Evolutionary conservation across 257 asterid species (phyloP), one percentile per base, ranked within the genome.

Genomic region (Coffea eugenioides): DNA sequence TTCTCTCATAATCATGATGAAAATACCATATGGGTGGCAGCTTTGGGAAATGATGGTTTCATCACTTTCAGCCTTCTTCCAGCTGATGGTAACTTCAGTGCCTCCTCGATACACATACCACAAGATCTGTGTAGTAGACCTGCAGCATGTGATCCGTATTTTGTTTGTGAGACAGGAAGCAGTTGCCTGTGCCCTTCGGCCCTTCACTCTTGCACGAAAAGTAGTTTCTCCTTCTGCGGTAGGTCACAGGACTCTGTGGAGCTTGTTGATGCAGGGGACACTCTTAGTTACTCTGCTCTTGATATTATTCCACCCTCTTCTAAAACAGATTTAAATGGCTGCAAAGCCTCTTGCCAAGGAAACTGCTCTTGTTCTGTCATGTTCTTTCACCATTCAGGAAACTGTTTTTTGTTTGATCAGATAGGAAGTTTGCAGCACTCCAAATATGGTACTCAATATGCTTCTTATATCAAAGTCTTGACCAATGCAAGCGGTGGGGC

Each of bases 331-430:
- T 72, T 95, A 67, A 89, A 85, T 45, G 90, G 90, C 76, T 95
- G 98, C 91, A 95, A 91, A 69, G 80, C 87, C 68, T 88, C 84
- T 66, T 95, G 98, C 73, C 87, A 80, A 12, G 66, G 77, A n/a
- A 93, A 95, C 69, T 95, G 98, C 71, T 86, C 97, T 20, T 95
- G 98, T 62, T 86, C 80, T 64, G 98, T 91, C 18, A 72, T 93
- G 90, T 95, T 95, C 88, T 93, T 89, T 23, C 89, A 93, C 51
- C 77, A 81, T 51, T 86, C 97, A 0, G 97, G 97, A 76, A 86
- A 86, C 68, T 95, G 98, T 83, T 93, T 79, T 75, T 64, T 86
- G 84, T 94, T 95, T 82, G 85, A 90, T 72, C 88, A 90, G 86
- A 88, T 95, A 52, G 98, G 94, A 70, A 90, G 86, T 82, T 71